Evolutionary conservation across 2,329 filamentous ascomycete species (phyloP).

Genomic region (Alternaria ethzedia): DNA sequence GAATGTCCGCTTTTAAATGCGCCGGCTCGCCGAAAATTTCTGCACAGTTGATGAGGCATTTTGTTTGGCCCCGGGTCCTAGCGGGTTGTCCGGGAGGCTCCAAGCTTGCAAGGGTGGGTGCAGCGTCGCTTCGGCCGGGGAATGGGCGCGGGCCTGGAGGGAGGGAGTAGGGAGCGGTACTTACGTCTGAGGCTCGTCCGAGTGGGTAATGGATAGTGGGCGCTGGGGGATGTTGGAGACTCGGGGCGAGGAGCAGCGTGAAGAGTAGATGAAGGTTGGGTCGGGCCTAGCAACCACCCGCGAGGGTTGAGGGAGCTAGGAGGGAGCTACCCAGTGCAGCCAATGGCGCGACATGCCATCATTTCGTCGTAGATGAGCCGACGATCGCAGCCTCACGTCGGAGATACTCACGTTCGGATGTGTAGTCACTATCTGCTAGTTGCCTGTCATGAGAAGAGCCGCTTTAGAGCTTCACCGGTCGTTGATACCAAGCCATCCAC

Average conservation of each 20-base stretch:
- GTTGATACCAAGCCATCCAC: not conserved
- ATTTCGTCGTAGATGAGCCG: constrained; percentile 7
- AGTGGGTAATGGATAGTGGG: not conserved
- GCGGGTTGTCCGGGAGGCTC: constrained; percentile 34
- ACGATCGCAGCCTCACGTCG: constrained; percentile 1
- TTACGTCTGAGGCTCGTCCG: constrained; percentile 32
- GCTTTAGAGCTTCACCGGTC: not conserved
- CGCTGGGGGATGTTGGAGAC: constrained; percentile 6
- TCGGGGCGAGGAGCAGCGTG: constrained; percentile 4
- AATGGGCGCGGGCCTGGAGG: constrained; percentile 18
- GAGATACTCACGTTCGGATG: not conserved
- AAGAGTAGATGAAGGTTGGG: constrained; percentile 7
- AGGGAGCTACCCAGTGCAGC: constrained; percentile 12
- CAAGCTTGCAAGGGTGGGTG: constrained; percentile 25
- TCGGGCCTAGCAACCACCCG: constrained; percentile 11
- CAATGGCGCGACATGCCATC: constrained; percentile 15
- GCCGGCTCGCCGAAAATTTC: constrained; percentile 42
- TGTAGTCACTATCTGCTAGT: not conserved
- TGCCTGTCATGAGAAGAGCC: not conserved
- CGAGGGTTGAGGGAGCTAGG: constrained; percentile 14
- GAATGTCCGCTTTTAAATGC: constrained; percentile 39
- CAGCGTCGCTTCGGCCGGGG: constrained; percentile 27
- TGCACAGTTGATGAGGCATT: constrained; percentile 44
- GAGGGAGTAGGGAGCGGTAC: constrained; percentile 14
- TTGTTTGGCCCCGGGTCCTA: constrained; percentile 42